Base-by-base conservation (phyloP, 2,329 filamentous ascomycete species). In the Cladosporium cucumerinum region DNA sequence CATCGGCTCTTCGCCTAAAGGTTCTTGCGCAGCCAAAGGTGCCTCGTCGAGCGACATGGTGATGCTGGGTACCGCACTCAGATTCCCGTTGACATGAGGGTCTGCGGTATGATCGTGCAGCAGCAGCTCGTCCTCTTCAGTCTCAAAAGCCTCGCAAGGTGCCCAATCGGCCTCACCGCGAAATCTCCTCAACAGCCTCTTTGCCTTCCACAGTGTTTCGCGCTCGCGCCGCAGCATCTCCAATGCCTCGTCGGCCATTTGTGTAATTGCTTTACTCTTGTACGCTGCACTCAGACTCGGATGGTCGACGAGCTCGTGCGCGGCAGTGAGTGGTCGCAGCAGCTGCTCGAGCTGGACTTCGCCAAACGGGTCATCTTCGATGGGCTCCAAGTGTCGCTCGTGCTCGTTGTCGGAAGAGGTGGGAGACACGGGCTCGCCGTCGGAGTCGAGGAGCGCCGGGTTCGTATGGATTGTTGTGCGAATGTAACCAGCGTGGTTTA, bases 181-280 rank as follows among this genome's bases (percentile, higher is more conserved):
- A 10, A 95, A 82, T 68, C 86, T 86, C 34, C 89, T 90, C 69
- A 92, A 83, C 59, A 95, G 78, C 69, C 89, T 86, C 74, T 92
- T 92, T 55, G 92, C 87, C 71, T 86, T 87, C 85, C 89, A 91
- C 12, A 94, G 79, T 5, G 88, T 87, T 28, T 82, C 81, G 67
- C 90, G 90, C 74, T 95, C 92, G 73, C 89, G 89, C 65, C 91
- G 87, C 81, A 92, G 86, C 70, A 91, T 88, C 64, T 85, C 83
- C 69, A 86, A 85, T 63, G 87, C 88, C 77, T 93, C 88, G 52
- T 82, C 82, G 21, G 89, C 86, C 63, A 96, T 84, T 68, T 91
- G 86, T 58, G 86, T 88, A 21, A 95, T 82, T 12, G 89, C 90
- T 69, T 86, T 88, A 58, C 89, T 91, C 16, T 84, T 88, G 74